These are phyloP conservation scores for Hypsizygus ulmarius DNA, from an alignment of 1,284 basidiomycete genomes.

Conservation along the genomic window DNA sequence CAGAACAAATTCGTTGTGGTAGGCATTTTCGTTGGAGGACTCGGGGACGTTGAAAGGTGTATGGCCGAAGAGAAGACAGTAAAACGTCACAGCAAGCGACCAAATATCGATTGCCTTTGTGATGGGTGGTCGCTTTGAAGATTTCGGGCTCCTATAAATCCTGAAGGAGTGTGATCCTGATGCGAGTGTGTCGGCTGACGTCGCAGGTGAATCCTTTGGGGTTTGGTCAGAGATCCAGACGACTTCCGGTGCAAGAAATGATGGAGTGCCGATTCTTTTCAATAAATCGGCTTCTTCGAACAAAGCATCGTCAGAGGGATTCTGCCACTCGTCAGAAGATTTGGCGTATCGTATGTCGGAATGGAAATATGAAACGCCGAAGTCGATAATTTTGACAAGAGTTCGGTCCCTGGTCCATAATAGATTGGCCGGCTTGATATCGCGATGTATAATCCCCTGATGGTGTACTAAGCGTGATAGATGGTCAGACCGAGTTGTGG, in stretches of 20 bases:
- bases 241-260: constrained; percentile 89
- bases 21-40: constrained; percentile 53
- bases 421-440: constrained; percentile 91
- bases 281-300: constrained; percentile 73
- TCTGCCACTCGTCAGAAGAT: constrained; percentile 8
- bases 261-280: constrained; percentile 82
- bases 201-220: constrained; percentile 9
- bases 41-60: constrained; percentile 58
- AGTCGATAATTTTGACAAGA: constrained; percentile 86
- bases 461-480: constrained; percentile 61
- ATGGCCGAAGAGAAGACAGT: constrained; percentile 80
- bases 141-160: not conserved
- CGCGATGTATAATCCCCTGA: constrained; percentile 89
- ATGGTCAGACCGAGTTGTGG: not conserved
- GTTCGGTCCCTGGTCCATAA: constrained; percentile 68
- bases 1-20: constrained; percentile 57
- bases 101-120: constrained; percentile 90
- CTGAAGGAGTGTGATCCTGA: constrained; percentile 16
- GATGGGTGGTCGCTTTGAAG: constrained; percentile 43
- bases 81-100: constrained; percentile 88
- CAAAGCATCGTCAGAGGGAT: constrained; percentile 33
- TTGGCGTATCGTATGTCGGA: constrained; percentile 32
- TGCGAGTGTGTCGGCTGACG: constrained; percentile 23
- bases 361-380: constrained; percentile 86
- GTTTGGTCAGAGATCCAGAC: constrained; percentile 53